Conservation (phyloP, 2,329 filamentous ascomycete species). For the Aspergillus ochraceus region DNA sequence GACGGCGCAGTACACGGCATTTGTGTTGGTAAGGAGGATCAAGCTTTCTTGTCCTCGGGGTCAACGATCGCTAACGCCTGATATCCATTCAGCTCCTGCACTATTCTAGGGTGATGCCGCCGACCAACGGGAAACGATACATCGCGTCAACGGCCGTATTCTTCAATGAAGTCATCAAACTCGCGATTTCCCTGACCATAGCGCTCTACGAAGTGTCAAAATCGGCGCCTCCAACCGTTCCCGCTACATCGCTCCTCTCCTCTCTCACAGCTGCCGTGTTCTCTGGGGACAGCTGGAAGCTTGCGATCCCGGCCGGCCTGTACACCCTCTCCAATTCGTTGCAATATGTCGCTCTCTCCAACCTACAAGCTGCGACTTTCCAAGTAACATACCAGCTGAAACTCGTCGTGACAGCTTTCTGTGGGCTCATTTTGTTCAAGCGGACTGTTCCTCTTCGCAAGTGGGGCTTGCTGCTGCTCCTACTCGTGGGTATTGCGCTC, state of each 20-base stretch:
- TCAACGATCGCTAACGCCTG: slow-evolving; percentile 12
- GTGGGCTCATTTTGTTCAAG: slow-evolving; percentile 76
- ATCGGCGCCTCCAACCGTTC: slow-evolving; percentile 73
- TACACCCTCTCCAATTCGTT: slow-evolving; percentile 94
- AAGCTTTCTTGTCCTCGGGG: neutral
- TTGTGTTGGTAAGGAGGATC: slow-evolving; percentile 41
- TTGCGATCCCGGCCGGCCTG: slow-evolving; percentile 82
- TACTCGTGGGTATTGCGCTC: slow-evolving; percentile 79
- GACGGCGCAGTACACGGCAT: slow-evolving; percentile 44
- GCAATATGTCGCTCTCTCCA: slow-evolving; percentile 88
- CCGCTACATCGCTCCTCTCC: slow-evolving; percentile 75
- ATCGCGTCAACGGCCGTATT: slow-evolving; percentile 93
- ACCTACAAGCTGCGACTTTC: slow-evolving; percentile 88
- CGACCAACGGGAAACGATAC: slow-evolving; percentile 78
- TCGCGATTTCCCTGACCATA: slow-evolving; percentile 81
- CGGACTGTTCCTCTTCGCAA: slow-evolving; percentile 69
- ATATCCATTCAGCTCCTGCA: slow-evolving; percentile 70
- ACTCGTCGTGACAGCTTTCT: slow-evolving; percentile 85
- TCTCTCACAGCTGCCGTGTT: slow-evolving; percentile 81
- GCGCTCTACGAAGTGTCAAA: slow-evolving; percentile 83
- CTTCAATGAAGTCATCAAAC: slow-evolving; percentile 87
- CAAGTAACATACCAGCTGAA: slow-evolving; percentile 93
- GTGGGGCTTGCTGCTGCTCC: slow-evolving; percentile 76
- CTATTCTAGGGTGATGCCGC: slow-evolving; percentile 93
- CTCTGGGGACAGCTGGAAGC: slow-evolving; percentile 88